Base-by-base conservation (phyloP, 306 rosid genomes). In the Quillaja saponaria region DNA sequence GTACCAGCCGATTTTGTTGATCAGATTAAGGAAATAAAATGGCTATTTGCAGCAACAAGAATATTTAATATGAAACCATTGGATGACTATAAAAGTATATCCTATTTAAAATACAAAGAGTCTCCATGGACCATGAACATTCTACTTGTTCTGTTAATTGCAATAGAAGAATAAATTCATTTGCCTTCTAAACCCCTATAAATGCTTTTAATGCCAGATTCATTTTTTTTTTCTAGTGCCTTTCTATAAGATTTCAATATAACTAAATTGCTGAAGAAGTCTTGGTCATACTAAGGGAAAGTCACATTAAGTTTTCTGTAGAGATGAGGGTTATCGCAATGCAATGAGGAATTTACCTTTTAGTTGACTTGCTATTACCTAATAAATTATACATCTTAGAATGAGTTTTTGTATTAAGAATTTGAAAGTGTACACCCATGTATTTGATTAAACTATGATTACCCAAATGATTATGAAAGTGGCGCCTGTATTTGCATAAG, bases 1-100 rank as follows among this genome's bases (percentile, higher is more conserved):
- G n/a, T n/a, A n/a, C n/a, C n/a, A n/a, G n/a, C n/a, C n/a, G n/a
- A 60, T 69, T 65, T 70, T 45, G 66, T 63, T 64, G 19, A 45
- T 58, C 55, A 28, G 53, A 53, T 47, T 17, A 31, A 8, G 49
- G 59, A 42, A 48, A 56, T 64, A 45, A 13, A 25, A 66, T 31
- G 63, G 64, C 33, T 45, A 48, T 55, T n/a, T 48, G 40, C 57
- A 65, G 60, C 73, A 38, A 70, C 81, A 72, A 37, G 0, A 42
- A 15, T 49, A 44, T 57, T 61, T 45, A 58, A 74, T 34, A 33
- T 48, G 58, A 17, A 25, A 46, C 57, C 25, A 45, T 40, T 49
- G 11, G 45, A 37, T 38, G 42, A 1, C 3, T 40, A 19, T 6
- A 14, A 17, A 38, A 31, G 13, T 31, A 14, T 49, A 42, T 62